phyloP scores from a whole-genome alignment of 2,329 filamentous ascomycete species.

The Didymellaceae sp. region DNA sequence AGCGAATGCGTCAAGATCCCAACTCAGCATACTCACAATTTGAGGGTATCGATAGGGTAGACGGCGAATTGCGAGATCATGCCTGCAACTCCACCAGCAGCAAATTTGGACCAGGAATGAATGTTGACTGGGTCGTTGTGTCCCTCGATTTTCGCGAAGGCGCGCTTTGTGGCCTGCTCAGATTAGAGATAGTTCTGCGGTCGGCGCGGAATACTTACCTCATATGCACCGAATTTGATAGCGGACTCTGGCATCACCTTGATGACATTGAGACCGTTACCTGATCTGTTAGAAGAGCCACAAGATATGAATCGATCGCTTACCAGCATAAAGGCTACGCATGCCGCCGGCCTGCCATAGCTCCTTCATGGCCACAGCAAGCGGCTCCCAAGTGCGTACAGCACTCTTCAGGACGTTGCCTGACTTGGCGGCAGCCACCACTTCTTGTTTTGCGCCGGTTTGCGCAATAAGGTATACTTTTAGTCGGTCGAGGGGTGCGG shows the following conservation, averaged over 20 bases:
- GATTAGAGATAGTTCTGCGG: slow-evolving; percentile 15
- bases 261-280: slow-evolving; percentile 93
- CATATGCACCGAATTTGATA: slow-evolving; percentile 97
- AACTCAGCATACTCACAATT: slow-evolving; percentile 61
- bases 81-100: slow-evolving; percentile 84
- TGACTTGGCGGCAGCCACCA: slow-evolving; percentile 70
- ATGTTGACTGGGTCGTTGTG: slow-evolving; percentile 82
- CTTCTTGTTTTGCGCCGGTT: slow-evolving; percentile 68
- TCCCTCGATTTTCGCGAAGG: slow-evolving; percentile 84
- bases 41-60: slow-evolving; percentile 89
- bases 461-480: slow-evolving; percentile 98
- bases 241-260: slow-evolving; percentile 99
- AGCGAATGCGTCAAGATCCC: neutral
- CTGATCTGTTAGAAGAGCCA: slow-evolving; percentile 54
- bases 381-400: slow-evolving; percentile 70
- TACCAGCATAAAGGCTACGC: slow-evolving; percentile 90
- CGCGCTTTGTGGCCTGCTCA: slow-evolving; percentile 77
- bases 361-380: slow-evolving; percentile 75
- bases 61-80: slow-evolving; percentile 96
- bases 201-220: slow-evolving; percentile 57
- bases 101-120: slow-evolving; percentile 83
- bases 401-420: slow-evolving; percentile 71
- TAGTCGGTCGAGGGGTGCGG: slow-evolving; percentile 92
- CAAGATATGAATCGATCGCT: slow-evolving; percentile 33
- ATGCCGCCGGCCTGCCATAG: slow-evolving; percentile 87